Evolutionary conservation across 495 filamentous ascomycete species (phyloP).

Genomic region (Collariella sp.): DNA sequence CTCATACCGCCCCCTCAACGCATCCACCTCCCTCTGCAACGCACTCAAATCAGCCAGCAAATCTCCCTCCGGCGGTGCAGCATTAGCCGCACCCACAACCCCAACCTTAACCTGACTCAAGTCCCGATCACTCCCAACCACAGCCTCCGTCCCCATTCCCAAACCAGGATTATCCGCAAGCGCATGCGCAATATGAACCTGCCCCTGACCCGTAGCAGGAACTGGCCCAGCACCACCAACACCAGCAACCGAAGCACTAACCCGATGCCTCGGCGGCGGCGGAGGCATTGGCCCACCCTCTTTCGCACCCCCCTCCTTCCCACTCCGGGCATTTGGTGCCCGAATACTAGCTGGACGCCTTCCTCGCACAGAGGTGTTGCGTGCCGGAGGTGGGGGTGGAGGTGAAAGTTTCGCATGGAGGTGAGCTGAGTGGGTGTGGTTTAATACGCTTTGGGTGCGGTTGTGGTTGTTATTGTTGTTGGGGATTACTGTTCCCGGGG

Average conservation of each 20-base stretch:
- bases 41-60: conserved; percentile 60
- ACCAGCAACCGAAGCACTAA: conserved; percentile 13
- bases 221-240: not conserved
- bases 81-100: too few species aligned
- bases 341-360: conserved; percentile 27
- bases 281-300: conserved; percentile 40
- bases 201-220: conserved; percentile 5
- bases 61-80: conserved; percentile 31
- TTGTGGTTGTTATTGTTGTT: not conserved
- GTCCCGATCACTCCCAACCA: not conserved
- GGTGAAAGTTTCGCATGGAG: conserved; percentile 27
- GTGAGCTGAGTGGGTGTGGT: not conserved
- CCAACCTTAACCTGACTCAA: not conserved
- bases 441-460: not conserved
- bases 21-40: conserved; percentile 65
- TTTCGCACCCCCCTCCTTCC: not conserved
- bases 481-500: not conserved
- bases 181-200: conserved; percentile 8
- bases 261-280: conserved; percentile 49
- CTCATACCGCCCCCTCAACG: conserved; percentile 51
- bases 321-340: not conserved
- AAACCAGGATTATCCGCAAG: not conserved
- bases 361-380: conserved; percentile 32
- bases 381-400: conserved; percentile 38
- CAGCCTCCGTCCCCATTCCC: not conserved